Evolutionary conservation across 176 grass and related monocot genomes (phyloP), one percentile per base, ranked within the genome.

Genomic region (Carex pumila): DNA sequence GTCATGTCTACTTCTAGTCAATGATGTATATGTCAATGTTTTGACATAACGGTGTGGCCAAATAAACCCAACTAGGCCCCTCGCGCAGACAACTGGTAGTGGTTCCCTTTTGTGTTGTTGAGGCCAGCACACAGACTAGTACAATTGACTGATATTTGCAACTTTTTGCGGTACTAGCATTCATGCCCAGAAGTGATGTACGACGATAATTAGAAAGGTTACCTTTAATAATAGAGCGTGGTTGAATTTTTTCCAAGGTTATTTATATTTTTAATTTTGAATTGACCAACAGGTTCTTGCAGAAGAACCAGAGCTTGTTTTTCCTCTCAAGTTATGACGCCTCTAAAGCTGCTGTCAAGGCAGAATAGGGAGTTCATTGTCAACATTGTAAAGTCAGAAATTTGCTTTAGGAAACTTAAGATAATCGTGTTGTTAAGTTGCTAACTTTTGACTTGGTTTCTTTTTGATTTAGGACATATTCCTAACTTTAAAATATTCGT

Each of bases 261-360:
- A 37, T 54, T 10, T 10, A 18, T 10, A 70, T 49, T 18, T 30
- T 54, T 0, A 22, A 34, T 79, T 12, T 80, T 75, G 29, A 52
- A 69, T 63, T 73, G 43, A 13, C 59, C 79, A 31, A 19, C 89
- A 98, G 95, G 83, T 98, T 98, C 87, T 61, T 98, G 85, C 92
- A 98, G 89, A 98, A 94, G 91, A 94, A 98, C 76, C 95, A 95
- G 64, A 89, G 66, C 1, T 21, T 57, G 12, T 95, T 98, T 83
- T 93, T 95, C 55, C 73, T 90, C 17, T 86, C 89, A 5, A 83
- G 54, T 18, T 94, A 98, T 65, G 91, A 91, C 66, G 87, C 65
- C 60, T 79, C 75, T 14, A 89, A 92, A 82, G 85, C 67, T 7
- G 65, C 58, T 0, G 85, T 93, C 57, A 90, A 43, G 32, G 53